Base-by-base conservation (phyloP, 108 stramenopile species). In the Pseudonitzschia delicatissima region DNA sequence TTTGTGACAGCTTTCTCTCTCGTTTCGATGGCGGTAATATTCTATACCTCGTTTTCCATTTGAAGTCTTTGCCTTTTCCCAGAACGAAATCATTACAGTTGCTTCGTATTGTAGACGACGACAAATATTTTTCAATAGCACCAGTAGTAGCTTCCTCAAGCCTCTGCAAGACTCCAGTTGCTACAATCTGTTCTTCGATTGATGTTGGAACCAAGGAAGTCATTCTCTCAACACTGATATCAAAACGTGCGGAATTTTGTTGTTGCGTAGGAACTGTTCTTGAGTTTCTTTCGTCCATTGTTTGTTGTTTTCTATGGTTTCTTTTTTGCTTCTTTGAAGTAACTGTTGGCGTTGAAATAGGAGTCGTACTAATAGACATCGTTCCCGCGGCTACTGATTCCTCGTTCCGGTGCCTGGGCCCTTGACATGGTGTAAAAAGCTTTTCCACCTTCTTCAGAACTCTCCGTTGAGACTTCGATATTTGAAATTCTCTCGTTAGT, bases 381-480 rank as follows among this genome's bases (percentile, higher is more conserved):
- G 31, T 2, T 29, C 7, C 7, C 20, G 17, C 0, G 29, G 0
- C 27, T 55, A 27, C 0, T 15, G 13, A 18, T 29, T 31, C 17
- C 31, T 55, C 17, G 28, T 34, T 17, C 7, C 20, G 21, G 15
- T 20, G 20, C 15, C 13, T 11, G 11, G 40, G 15, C 1, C 11
- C 40, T 1, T 11, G 40, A 21, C 0, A 49, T 23, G 48, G 5
- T 49, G 7, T 55, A 3, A 55, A 29, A 33, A 33, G 28, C 5
- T 55, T 55, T 12, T 77, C 23, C 61, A 90, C 40, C 36, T 65
- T 77, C 52, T 60, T 78, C 17, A 75, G 61, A 9, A 89, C 62
- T 69, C 74, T 83, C 35, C 74, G 61, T 77, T 94, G 93, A 27
- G 82, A 81, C 66, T 87, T 89, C 58, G 72, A 62, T 8, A 66